Evolutionary conservation across 495 filamentous ascomycete species (phyloP).

Genomic region (Neurospora tetrasperma): DNA sequence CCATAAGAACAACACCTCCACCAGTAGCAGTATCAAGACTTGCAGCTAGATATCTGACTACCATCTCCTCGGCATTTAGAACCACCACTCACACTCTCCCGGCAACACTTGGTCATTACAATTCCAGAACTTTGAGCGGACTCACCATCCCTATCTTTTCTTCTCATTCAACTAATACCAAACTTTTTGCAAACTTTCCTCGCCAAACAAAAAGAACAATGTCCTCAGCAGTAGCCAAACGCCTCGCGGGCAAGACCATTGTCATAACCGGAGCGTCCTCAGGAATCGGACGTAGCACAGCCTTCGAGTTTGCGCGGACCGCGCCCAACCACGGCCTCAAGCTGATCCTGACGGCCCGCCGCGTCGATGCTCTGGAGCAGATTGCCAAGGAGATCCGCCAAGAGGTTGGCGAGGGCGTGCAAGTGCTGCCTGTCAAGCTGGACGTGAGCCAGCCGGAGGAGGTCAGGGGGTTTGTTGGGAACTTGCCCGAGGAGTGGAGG

Average conservation of each 20-base stretch:
- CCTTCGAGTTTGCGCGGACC: constrained; percentile 85
- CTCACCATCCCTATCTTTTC: not conserved
- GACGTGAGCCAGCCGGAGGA: constrained; percentile 78
- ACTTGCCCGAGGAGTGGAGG: constrained; percentile 71
- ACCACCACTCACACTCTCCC: not conserved
- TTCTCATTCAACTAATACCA: not conserved
- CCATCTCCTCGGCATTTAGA: not conserved
- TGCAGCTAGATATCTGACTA: not conserved
- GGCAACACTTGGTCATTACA: not conserved
- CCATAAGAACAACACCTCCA: not conserved
- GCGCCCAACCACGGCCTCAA: constrained; percentile 64
- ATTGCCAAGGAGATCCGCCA: constrained; percentile 67
- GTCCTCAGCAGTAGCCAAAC: constrained; percentile 60
- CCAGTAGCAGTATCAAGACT: not conserved
- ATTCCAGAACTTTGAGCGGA: not conserved
- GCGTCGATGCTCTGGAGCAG: constrained; percentile 66
- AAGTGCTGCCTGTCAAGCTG: constrained; percentile 70
- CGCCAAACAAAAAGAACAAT: constrained; percentile 35
- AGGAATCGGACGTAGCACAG: constrained; percentile 79
- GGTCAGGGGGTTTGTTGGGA: constrained; percentile 61
- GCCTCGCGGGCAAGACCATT: constrained; percentile 89
- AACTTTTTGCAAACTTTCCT: not conserved
- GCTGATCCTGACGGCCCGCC: constrained; percentile 77
- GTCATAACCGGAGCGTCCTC: constrained; percentile 89
- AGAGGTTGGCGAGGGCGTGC: constrained; percentile 71